A percentile compares a stretch with the other conserved stretches of the same genome.
These are phyloP conservation scores for Echium plantagineum DNA, from an alignment of 257 asterid species.

Conservation along the genomic window DNA sequence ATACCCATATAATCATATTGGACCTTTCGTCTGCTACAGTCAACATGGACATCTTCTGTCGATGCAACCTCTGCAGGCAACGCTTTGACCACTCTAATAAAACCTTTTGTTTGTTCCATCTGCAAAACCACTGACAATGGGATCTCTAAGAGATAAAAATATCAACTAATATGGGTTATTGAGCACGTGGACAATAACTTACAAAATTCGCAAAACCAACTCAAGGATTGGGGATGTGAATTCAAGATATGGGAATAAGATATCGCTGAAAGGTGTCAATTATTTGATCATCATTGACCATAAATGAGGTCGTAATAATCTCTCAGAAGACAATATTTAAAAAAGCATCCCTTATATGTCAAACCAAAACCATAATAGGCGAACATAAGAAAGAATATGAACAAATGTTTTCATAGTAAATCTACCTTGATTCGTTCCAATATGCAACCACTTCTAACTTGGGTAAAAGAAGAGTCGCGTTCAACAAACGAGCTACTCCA, in stretches of 20 bases:
- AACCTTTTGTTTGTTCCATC: slow-evolving; percentile 77
- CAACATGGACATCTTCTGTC: slow-evolving; percentile 80
- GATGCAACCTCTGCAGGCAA: slow-evolving; percentile 74
- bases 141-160: no score
- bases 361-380: background rate
- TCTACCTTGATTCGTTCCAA: slow-evolving; percentile 93
- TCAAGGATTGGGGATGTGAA: background rate
- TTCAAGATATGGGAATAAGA: background rate
- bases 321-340: background rate
- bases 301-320: slow-evolving; percentile 11
- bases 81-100: slow-evolving; percentile 59
- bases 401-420: background rate
- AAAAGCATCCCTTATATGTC: background rate
- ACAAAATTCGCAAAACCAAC: background rate
- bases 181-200: background rate
- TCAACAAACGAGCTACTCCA: slow-evolving; percentile 89
- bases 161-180: no score
- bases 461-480: slow-evolving; percentile 92
- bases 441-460: slow-evolving; percentile 94
- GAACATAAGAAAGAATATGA: background rate
- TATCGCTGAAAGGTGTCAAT: slow-evolving; percentile 79
- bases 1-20: slow-evolving; percentile 67
- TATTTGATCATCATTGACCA: background rate
- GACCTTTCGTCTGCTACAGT: slow-evolving; percentile 96
- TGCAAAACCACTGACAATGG: slow-evolving; percentile 68